A percentile compares a stretch with the other conserved stretches of the same genome.
Conservation (phyloP, 371 early-diverging fungal genomes). For the Lichtheimia ramosa region DNA sequence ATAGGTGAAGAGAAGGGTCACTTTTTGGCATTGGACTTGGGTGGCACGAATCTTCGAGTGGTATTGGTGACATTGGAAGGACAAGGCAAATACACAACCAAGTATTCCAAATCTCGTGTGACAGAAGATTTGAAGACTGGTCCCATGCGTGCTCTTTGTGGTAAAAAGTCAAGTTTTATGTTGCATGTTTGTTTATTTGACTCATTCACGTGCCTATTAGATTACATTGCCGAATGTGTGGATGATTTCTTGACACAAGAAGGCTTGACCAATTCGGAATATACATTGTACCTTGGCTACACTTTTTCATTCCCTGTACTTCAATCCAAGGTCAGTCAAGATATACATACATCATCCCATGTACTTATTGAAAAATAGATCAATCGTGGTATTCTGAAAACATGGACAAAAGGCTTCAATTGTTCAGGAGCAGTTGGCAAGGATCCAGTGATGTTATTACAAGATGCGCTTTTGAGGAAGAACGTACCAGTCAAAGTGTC, state of each 20-base stretch:
- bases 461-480: slow-evolving; percentile 79
- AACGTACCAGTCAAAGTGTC: slow-evolving; percentile 74
- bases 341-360: slow-evolving; percentile 13
- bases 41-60: slow-evolving; percentile 94
- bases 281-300: slow-evolving; percentile 77
- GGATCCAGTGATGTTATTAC: slow-evolving; percentile 87
- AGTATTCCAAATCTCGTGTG: slow-evolving; percentile 79
- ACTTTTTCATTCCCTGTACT: slow-evolving; percentile 94
- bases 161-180: slow-evolving; percentile 15
- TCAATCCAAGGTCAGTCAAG: slow-evolving; percentile 60
- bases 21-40: slow-evolving; percentile 91
- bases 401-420: slow-evolving; percentile 95
- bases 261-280: slow-evolving; percentile 31
- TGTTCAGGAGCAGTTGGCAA: slow-evolving; percentile 79
- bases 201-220: slow-evolving; percentile 34
- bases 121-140: slow-evolving; percentile 78
- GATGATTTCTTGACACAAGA: slow-evolving; percentile 75
- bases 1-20: slow-evolving; percentile 80
- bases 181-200: neutral
- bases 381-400: slow-evolving; percentile 73
- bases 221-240: slow-evolving; percentile 85
- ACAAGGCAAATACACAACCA: slow-evolving; percentile 61
- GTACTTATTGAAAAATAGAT: slow-evolving; percentile 29
- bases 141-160: slow-evolving; percentile 51
- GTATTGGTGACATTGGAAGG: slow-evolving; percentile 85